Conservation (phyloP, 2,329 filamentous ascomycete genomes). For the Thielaviopsis ethacetica region DNA sequence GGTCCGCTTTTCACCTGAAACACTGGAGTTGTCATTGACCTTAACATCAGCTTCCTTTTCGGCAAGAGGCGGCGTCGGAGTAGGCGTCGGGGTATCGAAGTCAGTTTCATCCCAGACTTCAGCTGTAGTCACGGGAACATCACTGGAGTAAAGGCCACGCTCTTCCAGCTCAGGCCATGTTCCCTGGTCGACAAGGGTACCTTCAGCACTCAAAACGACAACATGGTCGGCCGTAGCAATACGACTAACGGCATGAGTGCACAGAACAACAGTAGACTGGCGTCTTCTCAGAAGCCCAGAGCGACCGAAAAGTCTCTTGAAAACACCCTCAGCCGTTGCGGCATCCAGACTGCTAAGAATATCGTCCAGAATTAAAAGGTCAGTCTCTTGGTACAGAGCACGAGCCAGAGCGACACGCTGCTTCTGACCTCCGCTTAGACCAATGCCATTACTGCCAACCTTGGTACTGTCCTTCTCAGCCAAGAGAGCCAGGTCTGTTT, state of each 20-base stretch:
- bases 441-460: conserved; percentile 25
- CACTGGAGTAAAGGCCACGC: conserved; percentile 22
- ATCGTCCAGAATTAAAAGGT: conserved; percentile 29
- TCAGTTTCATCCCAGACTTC: neutral
- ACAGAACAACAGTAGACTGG: conserved; percentile 26
- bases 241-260: conserved; percentile 19
- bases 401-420: conserved; percentile 25
- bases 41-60: neutral
- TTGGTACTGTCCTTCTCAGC: conserved; percentile 22
- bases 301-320: conserved; percentile 25
- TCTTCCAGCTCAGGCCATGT: conserved; percentile 16
- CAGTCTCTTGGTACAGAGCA: conserved; percentile 25
- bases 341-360: conserved; percentile 27
- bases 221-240: conserved; percentile 27
- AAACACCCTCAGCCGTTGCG: conserved; percentile 27
- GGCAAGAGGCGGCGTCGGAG: neutral
- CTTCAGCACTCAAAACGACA: conserved; percentile 26
- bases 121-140: neutral
- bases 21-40: neutral
- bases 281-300: conserved; percentile 23
- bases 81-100: neutral
- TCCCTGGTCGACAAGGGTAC: conserved; percentile 27
- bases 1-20: conserved; percentile 13
- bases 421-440: conserved; percentile 26
- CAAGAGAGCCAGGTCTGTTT: conserved; percentile 18